Evolutionary conservation across 2,329 filamentous ascomycete species (phyloP).

Genomic region (Penicillium hesseltinei): DNA sequence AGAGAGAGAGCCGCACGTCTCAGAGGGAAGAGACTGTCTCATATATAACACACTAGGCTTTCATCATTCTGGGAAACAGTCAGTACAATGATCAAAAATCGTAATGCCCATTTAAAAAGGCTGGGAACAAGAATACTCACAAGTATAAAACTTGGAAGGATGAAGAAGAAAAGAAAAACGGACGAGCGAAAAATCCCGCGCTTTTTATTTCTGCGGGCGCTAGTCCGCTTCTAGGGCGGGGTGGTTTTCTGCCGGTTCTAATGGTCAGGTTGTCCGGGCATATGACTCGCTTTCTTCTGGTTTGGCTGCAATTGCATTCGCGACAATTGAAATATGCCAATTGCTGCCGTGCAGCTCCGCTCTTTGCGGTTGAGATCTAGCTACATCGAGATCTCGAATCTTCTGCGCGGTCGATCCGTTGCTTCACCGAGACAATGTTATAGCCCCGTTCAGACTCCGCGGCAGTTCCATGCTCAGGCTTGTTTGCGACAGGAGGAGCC

Average conservation of each 20-base stretch:
- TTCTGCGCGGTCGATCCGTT: constrained; percentile 27
- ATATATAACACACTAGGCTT: constrained; percentile 95
- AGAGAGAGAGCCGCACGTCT: constrained; percentile 71
- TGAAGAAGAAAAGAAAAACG: constrained; percentile 63
- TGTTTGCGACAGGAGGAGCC: constrained; percentile 23
- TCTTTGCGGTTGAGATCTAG: constrained; percentile 2
- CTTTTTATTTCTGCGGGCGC: constrained; percentile 26
- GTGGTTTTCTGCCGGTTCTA: constrained; percentile 11
- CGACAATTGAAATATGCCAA: constrained; percentile 6
- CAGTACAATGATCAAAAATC: constrained; percentile 20
- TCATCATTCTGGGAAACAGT: constrained; percentile 78
- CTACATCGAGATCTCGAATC: constrained; percentile 35
- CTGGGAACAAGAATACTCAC: constrained; percentile 57
- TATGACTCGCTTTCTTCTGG: background rate
- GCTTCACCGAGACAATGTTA: constrained; percentile 8
- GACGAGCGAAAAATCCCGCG: constrained; percentile 21
- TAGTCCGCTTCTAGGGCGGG: constrained; percentile 27
- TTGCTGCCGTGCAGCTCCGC: constrained; percentile 7
- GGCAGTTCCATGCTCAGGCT: constrained; percentile 25
- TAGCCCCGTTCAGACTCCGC: constrained; percentile 1
- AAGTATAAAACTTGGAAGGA: constrained; percentile 99
- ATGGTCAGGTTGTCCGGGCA: background rate
- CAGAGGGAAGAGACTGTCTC: constrained; percentile 66
- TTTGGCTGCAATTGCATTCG: background rate
- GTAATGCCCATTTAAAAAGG: background rate